Percentiles rank a stretch among this genome's conserved stretches.
Evolutionary conservation across 495 filamentous ascomycete genomes (phyloP).

Genomic region (Aspergillus taichungensis): DNA sequence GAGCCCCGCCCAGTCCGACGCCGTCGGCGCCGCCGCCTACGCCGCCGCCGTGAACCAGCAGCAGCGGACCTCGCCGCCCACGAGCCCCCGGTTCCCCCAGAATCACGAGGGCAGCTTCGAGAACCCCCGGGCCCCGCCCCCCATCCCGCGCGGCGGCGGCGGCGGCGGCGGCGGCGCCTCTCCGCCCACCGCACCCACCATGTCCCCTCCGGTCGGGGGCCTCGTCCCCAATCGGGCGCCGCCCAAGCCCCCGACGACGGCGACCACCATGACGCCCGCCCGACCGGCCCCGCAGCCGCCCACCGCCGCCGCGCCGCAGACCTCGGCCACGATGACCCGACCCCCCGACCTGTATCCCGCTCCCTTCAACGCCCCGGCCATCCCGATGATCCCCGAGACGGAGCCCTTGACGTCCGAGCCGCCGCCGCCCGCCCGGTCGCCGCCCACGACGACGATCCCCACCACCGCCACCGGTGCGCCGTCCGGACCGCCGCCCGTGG

Average conservation of each 20-base stretch:
- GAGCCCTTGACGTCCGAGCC: slow-evolving; percentile 48
- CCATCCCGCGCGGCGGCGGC: slow-evolving; percentile 56
- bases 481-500: slow-evolving; percentile 20
- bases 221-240: slow-evolving; percentile 37
- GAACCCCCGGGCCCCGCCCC: slow-evolving; percentile 88
- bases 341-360: slow-evolving; percentile 17
- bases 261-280: slow-evolving; percentile 22
- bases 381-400: slow-evolving; percentile 37
- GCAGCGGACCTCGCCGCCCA: slow-evolving; percentile 59
- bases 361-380: slow-evolving; percentile 24
- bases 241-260: slow-evolving; percentile 34
- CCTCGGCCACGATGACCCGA: slow-evolving; percentile 10
- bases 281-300: slow-evolving; percentile 47
- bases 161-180: neutral
- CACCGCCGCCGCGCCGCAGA: slow-evolving; percentile 18
- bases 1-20: slow-evolving; percentile 16
- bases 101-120: slow-evolving; percentile 93
- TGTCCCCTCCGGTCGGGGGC: slow-evolving; percentile 26
- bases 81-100: slow-evolving; percentile 85
- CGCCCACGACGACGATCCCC: slow-evolving; percentile 13
- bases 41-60: slow-evolving; percentile 1
- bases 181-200: slow-evolving; percentile 13
- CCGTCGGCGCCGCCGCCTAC: slow-evolving; percentile 9
- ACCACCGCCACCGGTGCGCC: slow-evolving; percentile 30
- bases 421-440: slow-evolving; percentile 33